Conservation (phyloP, 805 yeast species). For the Wickerhamiella occidentalis region DNA sequence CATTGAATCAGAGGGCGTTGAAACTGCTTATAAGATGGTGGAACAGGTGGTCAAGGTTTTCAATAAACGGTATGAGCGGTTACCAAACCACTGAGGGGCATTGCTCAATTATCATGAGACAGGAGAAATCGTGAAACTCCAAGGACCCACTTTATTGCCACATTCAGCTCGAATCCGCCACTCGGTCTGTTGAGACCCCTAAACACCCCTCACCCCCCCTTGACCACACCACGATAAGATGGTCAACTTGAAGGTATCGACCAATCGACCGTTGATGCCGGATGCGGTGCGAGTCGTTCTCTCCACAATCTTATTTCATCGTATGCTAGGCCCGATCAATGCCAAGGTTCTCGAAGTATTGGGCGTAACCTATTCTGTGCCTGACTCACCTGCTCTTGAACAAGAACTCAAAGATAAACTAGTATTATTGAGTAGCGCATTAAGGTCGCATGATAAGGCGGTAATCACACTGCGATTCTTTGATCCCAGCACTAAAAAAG, state of each 20-base stretch:
- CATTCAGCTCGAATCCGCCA: too few species aligned
- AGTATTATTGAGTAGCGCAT: constrained; percentile 10
- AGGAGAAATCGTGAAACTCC: too few species aligned
- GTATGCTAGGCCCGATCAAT: constrained; percentile 52
- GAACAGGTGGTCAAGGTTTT: constrained; percentile 11
- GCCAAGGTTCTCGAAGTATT: constrained; percentile 47
- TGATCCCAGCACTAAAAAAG: constrained; percentile 33
- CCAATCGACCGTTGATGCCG: constrained; percentile 40
- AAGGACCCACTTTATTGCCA: too few species aligned
- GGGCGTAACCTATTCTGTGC: constrained; percentile 38
- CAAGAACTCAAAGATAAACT: constrained; percentile 16
- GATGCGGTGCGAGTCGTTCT: constrained; percentile 48
- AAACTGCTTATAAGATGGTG: constrained; percentile 13
- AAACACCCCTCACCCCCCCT: background rate
- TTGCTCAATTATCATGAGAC: too few species aligned
- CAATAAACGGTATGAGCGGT: constrained; percentile 4
- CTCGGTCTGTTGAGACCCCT: too few species aligned
- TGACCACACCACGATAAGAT: background rate
- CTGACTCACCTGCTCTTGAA: constrained; percentile 17
- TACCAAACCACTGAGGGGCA: background rate
- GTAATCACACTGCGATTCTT: constrained; percentile 24
- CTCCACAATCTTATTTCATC: constrained; percentile 55
- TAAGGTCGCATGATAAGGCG: constrained; percentile 15
- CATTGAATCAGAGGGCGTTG: constrained; percentile 2
- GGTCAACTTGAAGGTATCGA: constrained; percentile 15